phyloP scores from a whole-genome alignment of 169 alveolate genomes.

The Neospora caninum region DNA sequence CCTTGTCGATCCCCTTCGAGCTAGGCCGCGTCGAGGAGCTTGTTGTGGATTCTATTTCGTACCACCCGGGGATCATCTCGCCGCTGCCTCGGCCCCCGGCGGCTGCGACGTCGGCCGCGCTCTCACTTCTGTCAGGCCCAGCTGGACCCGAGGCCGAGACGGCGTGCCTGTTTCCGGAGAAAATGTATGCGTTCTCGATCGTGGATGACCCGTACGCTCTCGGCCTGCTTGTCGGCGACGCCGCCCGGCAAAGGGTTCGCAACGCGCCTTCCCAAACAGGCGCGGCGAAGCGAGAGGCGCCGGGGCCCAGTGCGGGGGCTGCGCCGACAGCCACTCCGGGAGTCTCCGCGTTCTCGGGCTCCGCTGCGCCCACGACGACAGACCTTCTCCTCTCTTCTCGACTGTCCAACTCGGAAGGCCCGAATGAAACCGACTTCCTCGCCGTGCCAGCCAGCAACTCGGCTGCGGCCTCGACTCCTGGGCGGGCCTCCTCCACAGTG shows the following conservation, averaged over 20 bases:
- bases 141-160: neutral
- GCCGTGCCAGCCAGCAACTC: neutral
- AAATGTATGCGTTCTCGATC: neutral
- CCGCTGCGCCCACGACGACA: neutral
- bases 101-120: neutral
- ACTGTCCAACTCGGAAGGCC: neutral
- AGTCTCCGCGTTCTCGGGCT: neutral
- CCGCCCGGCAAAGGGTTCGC: neutral
- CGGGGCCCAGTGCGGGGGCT: neutral
- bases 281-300: neutral
- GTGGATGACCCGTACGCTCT: conserved; percentile 23
- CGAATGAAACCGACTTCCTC: neutral
- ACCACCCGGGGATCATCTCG: conserved; percentile 19
- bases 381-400: neutral
- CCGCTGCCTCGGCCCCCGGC: conserved; percentile 12
- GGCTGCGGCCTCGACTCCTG: neutral
- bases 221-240: conserved; percentile 33
- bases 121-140: neutral
- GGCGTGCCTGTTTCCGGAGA: neutral
- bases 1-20: conserved; percentile 37
- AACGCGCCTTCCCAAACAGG: neutral
- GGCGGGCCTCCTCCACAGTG: neutral
- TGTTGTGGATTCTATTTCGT: neutral
- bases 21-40: conserved; percentile 42
- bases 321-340: neutral